These are phyloP conservation scores for Biancaea sappan DNA, from an alignment of 306 rosid genomes.

Conservation along the genomic window DNA sequence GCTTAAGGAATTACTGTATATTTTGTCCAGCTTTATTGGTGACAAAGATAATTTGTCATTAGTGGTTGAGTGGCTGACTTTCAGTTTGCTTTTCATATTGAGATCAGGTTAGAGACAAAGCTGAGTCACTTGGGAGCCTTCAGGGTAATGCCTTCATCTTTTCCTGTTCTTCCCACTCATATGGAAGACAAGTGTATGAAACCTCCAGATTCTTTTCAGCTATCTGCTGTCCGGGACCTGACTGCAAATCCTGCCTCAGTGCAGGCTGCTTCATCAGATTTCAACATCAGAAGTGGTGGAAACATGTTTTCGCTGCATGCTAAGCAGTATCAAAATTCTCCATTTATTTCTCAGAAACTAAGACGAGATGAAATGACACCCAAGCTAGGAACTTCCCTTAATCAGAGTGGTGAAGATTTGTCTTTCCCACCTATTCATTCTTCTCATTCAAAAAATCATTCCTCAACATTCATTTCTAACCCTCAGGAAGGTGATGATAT, in stretches of 20 bases:
- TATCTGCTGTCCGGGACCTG: slow-evolving; percentile 45
- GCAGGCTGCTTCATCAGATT: slow-evolving; percentile 43
- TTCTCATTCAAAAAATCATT: slow-evolving; percentile 44
- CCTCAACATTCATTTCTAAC: slow-evolving; percentile 42
- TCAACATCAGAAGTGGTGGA: slow-evolving; percentile 43
- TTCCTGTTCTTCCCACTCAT: slow-evolving; percentile 41
- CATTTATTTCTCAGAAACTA: slow-evolving; percentile 49
- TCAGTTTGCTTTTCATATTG: slow-evolving; percentile 7
- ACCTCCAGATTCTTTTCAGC: slow-evolving; percentile 56
- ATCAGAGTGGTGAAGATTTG: slow-evolving; percentile 23
- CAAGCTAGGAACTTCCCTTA: background rate
- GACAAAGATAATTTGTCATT: background rate
- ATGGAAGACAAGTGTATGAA: slow-evolving; percentile 46
- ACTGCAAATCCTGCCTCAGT: slow-evolving; percentile 44
- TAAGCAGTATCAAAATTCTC: slow-evolving; percentile 47
- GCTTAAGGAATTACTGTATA: background rate
- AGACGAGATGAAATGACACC: slow-evolving; percentile 16
- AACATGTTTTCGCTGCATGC: slow-evolving; percentile 45
- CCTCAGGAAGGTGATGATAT: slow-evolving; percentile 38
- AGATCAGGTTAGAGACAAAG: slow-evolving; percentile 27
- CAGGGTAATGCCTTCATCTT: slow-evolving; percentile 51
- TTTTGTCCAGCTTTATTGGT: background rate
- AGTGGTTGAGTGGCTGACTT: slow-evolving; percentile 25
- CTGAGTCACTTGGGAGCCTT: slow-evolving; percentile 32
- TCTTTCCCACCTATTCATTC: slow-evolving; percentile 41